Percentiles rank a stretch among this genome's conserved stretches.
These are phyloP conservation scores for Xylaria sp. DNA, from an alignment of 2,329 filamentous ascomycete species.

Conservation along the genomic window DNA sequence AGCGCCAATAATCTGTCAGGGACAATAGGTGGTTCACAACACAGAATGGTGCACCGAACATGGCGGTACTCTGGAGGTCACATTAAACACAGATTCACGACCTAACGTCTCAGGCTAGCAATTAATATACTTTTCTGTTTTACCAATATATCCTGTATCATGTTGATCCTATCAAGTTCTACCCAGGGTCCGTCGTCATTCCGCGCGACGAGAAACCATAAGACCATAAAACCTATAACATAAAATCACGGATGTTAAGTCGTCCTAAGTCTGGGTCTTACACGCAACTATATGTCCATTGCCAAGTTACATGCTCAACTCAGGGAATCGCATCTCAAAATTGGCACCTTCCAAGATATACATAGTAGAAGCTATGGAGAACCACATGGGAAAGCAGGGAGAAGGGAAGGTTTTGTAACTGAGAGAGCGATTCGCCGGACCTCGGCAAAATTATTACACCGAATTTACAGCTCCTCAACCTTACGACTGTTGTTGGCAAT, in stretches of 20 bases:
- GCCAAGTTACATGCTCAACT: too few species aligned
- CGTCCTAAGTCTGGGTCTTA: neutral
- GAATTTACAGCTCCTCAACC: conserved; percentile 23
- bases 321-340: neutral
- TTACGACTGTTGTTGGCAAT: conserved; percentile 42
- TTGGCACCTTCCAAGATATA: neutral
- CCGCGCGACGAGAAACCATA: neutral
- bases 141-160: neutral
- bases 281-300: neutral
- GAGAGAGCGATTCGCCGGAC: too few species aligned
- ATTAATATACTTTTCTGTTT: neutral
- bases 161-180: neutral
- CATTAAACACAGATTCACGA: neutral
- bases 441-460: neutral
- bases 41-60: neutral
- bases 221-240: too few species aligned
- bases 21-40: neutral
- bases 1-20: too few species aligned
- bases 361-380: neutral
- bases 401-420: neutral
- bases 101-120: too few species aligned
- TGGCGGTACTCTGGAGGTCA: neutral
- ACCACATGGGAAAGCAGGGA: neutral
- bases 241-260: neutral
- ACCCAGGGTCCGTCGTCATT: neutral